phyloP scores from a whole-genome alignment of 1,284 basidiomycete species.

The Schizopora paradoxa region DNA sequence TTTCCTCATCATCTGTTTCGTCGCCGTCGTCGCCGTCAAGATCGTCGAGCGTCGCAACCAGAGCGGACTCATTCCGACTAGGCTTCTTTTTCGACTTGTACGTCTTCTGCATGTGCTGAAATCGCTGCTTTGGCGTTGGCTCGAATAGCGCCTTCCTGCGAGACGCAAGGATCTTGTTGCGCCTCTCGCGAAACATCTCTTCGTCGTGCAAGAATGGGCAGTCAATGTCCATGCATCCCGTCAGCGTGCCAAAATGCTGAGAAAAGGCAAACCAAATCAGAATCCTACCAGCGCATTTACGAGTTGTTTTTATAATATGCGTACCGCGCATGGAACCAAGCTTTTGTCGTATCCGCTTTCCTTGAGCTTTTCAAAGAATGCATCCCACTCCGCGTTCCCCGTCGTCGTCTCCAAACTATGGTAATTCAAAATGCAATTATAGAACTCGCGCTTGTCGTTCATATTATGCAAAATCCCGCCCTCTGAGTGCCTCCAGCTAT shows the following conservation, averaged over 20 bases:
- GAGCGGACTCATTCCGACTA: neutral
- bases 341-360: slow-evolving; percentile 16
- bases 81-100: too few species aligned
- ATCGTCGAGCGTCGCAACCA: too few species aligned
- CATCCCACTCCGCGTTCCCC: slow-evolving; percentile 21
- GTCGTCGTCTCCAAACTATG: slow-evolving; percentile 21
- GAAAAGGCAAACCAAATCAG: neutral
- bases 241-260: neutral
- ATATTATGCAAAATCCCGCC: slow-evolving; percentile 21
- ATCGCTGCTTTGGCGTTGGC: slow-evolving; percentile 11
- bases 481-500: slow-evolving; percentile 22
- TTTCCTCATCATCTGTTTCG: neutral
- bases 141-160: slow-evolving; percentile 12
- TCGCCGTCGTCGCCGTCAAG: neutral
- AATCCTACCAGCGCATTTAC: neutral
- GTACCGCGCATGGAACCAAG: slow-evolving; percentile 24
- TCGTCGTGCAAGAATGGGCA: slow-evolving; percentile 17
- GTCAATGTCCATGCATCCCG: slow-evolving; percentile 21
- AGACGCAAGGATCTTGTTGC: slow-evolving; percentile 3
- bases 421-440: slow-evolving; percentile 24
- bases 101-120: neutral
- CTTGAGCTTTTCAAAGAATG: slow-evolving; percentile 19
- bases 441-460: slow-evolving; percentile 19
- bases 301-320: slow-evolving; percentile 3
- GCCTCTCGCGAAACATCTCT: neutral